phyloP scores from a whole-genome alignment of 2,329 filamentous ascomycete genomes.

The Plectosphaerella cucumerina region DNA sequence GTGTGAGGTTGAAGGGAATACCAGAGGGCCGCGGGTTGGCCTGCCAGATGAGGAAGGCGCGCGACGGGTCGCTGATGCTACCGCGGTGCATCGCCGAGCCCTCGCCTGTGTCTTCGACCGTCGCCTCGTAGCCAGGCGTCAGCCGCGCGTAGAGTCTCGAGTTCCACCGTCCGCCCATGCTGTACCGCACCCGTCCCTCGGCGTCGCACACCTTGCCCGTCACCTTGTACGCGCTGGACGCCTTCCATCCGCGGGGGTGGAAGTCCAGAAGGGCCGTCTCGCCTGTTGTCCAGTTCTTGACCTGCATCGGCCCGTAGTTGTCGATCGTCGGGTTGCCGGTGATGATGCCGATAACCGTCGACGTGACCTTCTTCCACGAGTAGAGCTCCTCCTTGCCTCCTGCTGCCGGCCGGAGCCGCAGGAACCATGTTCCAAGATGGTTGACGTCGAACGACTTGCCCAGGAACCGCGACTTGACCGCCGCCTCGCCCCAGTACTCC shows the following conservation, averaged over 20 bases:
- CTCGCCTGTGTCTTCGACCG: constrained; percentile 55
- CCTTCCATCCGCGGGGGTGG: constrained; percentile 94
- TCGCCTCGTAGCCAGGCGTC: constrained; percentile 83
- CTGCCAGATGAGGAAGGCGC: constrained; percentile 92
- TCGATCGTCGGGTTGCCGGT: constrained; percentile 95
- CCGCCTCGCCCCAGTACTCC: constrained; percentile 97
- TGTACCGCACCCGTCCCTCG: constrained; percentile 78
- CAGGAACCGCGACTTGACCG: constrained; percentile 94
- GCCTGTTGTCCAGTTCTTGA: constrained; percentile 95
- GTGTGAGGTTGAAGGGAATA: constrained; percentile 95
- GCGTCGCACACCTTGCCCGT: constrained; percentile 79
- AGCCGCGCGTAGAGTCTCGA: constrained; percentile 92
- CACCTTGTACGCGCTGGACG: constrained; percentile 84
- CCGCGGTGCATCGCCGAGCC: constrained; percentile 35
- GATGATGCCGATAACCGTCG: constrained; percentile 96
- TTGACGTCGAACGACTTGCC: constrained; percentile 98
- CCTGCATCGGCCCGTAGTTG: constrained; percentile 95
- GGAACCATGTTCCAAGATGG: constrained; percentile 93
- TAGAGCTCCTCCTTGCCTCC: constrained; percentile 83
- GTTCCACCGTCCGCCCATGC: constrained; percentile 93
- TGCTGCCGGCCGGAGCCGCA: constrained; percentile 71
- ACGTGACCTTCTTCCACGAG: constrained; percentile 98
- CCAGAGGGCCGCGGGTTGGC: constrained; percentile 74
- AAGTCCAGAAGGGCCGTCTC: constrained; percentile 89
- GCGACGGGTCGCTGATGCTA: constrained; percentile 60